Conservation (phyloP, 345 rosid species). For the Lagerstroemia speciosa region DNA sequence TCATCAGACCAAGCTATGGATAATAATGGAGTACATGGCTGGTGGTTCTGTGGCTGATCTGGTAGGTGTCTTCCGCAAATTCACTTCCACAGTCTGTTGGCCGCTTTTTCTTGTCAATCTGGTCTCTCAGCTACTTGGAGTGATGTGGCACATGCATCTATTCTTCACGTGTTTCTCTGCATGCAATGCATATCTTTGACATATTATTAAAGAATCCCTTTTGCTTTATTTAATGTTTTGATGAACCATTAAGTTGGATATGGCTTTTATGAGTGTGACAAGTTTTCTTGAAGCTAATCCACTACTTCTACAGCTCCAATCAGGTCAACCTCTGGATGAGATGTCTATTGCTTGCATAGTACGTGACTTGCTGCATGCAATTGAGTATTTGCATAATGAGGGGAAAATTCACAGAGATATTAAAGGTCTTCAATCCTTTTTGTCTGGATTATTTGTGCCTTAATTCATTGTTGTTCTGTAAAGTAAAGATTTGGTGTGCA, state of each 20-base stretch:
- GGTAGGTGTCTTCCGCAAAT: constrained; percentile 47
- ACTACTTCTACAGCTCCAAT: constrained; percentile 61
- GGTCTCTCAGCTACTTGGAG: neutral
- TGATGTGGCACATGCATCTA: constrained; percentile 6
- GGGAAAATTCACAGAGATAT: constrained; percentile 98
- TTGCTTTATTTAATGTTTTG: neutral
- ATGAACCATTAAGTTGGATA: neutral
- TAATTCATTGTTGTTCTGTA: neutral
- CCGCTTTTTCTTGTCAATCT: neutral
- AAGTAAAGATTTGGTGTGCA: neutral
- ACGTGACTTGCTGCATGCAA: constrained; percentile 90
- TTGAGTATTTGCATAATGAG: constrained; percentile 90
- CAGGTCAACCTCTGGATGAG: constrained; percentile 92
- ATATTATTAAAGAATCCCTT: neutral
- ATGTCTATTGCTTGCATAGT: constrained; percentile 84
- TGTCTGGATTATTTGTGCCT: neutral
- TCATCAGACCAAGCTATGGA: constrained; percentile 95
- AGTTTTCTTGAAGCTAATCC: constrained; percentile 13
- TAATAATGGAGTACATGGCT: constrained; percentile 99
- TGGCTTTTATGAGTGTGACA: neutral
- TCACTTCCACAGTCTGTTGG: constrained; percentile 3
- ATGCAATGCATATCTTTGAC: neutral
- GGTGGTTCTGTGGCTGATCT: constrained; percentile 99
- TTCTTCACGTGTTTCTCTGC: neutral
- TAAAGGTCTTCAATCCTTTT: constrained; percentile 50